Base-by-base conservation (phyloP, 2,329 filamentous ascomycete genomes). In the Zymoseptoria crescenta region DNA sequence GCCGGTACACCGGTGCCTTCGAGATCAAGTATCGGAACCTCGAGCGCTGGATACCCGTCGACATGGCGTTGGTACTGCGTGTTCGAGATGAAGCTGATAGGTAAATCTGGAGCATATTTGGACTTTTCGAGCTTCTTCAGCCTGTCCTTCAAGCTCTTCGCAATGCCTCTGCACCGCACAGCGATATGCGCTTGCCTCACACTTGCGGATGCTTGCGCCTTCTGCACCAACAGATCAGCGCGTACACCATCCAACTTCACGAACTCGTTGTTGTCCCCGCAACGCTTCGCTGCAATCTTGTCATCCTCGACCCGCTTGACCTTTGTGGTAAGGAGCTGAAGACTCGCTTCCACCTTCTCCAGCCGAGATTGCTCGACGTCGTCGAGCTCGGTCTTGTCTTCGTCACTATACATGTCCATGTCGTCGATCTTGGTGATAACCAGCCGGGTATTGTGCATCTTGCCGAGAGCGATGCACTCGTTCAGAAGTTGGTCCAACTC, bases 71-170 rank as follows among this genome's bases (percentile, higher is more conserved):
- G 65, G 49, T 67, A 67, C 8, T 61, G 55, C 8, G 49, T 50
- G 56, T 64, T 67, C 8, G 63, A 65, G 16, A 67, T 54, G 30
- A 57, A 65, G 55, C 58, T 59, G 24, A 64, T 55, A 10, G 55
- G 55, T 8, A 64, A 49, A 7, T 62, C 57, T 19, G 62, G 62
- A 0, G 54, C 49, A n/a, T 51, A 29, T 28, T 61, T 60, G 7
- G 56, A 56, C 28, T 62, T 58, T 10, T 60, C 55, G 16, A 58
- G n/a, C n/a, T n/a, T n/a, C n/a, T n/a, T n/a, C n/a, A n/a, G n/a
- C n/a, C n/a, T 55, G 8, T 45, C 56, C 27, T 50, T 41, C 21
- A 57, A 56, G 0, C 60, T 24, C 24, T 51, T 13, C 1, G 27
- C n/a, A 8, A 62, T 49, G 5, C 49, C 24, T 7, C 55, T 16